Conservation (phyloP, 1,284 basidiomycete species). For the Trichosporon inkin region DNA sequence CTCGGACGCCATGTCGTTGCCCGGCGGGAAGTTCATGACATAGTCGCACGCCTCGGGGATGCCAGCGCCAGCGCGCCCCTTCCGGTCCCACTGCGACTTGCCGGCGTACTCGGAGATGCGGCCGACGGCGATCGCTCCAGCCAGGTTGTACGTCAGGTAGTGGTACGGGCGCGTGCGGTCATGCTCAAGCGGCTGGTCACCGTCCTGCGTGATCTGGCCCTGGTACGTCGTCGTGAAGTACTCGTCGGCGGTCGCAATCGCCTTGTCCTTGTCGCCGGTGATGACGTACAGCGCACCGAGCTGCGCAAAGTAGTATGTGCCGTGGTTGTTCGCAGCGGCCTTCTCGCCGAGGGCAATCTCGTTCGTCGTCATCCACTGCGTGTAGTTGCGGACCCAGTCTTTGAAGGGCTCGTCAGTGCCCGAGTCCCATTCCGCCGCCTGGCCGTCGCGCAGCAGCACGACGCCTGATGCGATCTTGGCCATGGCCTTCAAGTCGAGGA, state of each 20-base stretch:
- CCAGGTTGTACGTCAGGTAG: slow-evolving; percentile 44
- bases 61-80: slow-evolving; percentile 23
- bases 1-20: slow-evolving; percentile 14
- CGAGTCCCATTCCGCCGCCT: slow-evolving; percentile 23
- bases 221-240: slow-evolving; percentile 34
- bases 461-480: slow-evolving; percentile 30
- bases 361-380: slow-evolving; percentile 24
- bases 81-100: slow-evolving; percentile 27
- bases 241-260: slow-evolving; percentile 21
- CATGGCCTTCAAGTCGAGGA: slow-evolving; percentile 30
- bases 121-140: slow-evolving; percentile 18
- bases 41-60: slow-evolving; percentile 36
- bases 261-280: slow-evolving; percentile 28
- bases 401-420: slow-evolving; percentile 21
- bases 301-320: slow-evolving; percentile 41
- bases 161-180: slow-evolving; percentile 42
- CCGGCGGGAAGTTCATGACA: slow-evolving; percentile 24
- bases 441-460: slow-evolving; percentile 21
- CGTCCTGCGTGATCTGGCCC: slow-evolving; percentile 34
- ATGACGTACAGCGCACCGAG: slow-evolving; percentile 35
- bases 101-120: slow-evolving; percentile 22
- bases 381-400: slow-evolving; percentile 26
- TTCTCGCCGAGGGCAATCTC: slow-evolving; percentile 29
- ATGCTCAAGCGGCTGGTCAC: slow-evolving; percentile 36
- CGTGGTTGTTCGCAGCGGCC: slow-evolving; percentile 38